Evolutionary conservation across 2,329 filamentous ascomycete species (phyloP).

Genomic region (Waltergamsia citrina): DNA sequence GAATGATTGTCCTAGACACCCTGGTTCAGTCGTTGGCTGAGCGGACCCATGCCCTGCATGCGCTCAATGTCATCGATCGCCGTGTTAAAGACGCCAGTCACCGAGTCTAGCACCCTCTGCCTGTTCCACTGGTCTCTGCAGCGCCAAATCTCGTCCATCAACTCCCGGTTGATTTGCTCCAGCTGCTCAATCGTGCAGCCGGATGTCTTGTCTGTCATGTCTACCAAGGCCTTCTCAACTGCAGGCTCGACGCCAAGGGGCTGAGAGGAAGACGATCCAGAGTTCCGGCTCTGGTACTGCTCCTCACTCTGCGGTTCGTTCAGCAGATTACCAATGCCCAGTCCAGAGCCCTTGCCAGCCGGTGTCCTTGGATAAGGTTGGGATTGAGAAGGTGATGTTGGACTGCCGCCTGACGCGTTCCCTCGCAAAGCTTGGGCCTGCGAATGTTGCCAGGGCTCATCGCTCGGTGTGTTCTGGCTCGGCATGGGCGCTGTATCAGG

Average conservation of each 20-base stretch:
- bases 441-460: conserved; percentile 48
- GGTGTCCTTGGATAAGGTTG: neutral
- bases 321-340: conserved; percentile 24
- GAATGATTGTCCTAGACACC: too few relatives aligned
- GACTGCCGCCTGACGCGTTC: conserved; percentile 22
- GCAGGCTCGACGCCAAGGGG: conserved; percentile 35
- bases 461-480: conserved; percentile 39
- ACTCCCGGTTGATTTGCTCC: conserved; percentile 80
- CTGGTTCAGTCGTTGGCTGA: too few relatives aligned
- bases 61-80: conserved; percentile 59
- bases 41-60: conserved; percentile 32
- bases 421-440: conserved; percentile 42
- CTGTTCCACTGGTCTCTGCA: conserved; percentile 76
- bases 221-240: conserved; percentile 48
- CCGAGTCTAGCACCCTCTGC: conserved; percentile 54
- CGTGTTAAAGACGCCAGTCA: conserved; percentile 66
- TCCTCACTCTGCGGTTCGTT: conserved; percentile 29
- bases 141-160: conserved; percentile 88
- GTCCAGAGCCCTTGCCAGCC: conserved; percentile 2
- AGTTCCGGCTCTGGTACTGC: conserved; percentile 13
- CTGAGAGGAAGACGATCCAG: conserved; percentile 30
- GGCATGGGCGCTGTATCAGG: conserved; percentile 43
- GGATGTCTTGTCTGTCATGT: conserved; percentile 57
- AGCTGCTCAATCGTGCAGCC: conserved; percentile 87
- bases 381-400: conserved; percentile 4